A percentile compares a stretch with the other conserved stretches of the same genome.
These are phyloP conservation scores for Talaromyces funiculosus DNA, from an alignment of 2,329 filamentous ascomycete species.

Conservation along the genomic window DNA sequence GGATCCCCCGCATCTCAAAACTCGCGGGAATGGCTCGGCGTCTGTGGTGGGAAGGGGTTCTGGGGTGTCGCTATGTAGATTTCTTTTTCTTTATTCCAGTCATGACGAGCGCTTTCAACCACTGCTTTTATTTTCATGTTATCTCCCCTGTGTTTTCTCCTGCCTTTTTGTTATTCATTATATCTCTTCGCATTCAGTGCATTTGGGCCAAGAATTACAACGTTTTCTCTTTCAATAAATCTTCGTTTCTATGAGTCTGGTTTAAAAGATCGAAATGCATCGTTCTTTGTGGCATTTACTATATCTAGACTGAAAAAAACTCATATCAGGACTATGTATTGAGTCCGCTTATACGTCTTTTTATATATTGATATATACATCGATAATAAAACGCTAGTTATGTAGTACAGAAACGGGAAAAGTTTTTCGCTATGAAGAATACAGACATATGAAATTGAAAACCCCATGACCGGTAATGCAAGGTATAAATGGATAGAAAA, in stretches of 20 bases:
- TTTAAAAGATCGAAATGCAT: not conserved
- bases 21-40: conserved; percentile 39
- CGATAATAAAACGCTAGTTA: not conserved
- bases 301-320: not conserved
- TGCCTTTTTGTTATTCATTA: too few relatives aligned
- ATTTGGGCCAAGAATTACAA: not conserved
- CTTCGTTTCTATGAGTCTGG: not conserved
- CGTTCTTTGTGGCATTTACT: not conserved
- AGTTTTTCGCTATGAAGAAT: not conserved
- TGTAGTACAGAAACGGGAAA: not conserved
- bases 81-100: not conserved
- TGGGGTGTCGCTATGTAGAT: conserved; percentile 40
- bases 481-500: not conserved
- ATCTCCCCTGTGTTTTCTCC: not conserved
- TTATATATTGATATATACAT: not conserved
- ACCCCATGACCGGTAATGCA: not conserved
- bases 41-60: conserved; percentile 42
- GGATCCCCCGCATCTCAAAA: conserved; percentile 29
- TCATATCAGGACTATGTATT: not conserved
- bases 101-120: not conserved
- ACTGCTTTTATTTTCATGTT: not conserved
- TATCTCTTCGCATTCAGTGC: not conserved
- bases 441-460: not conserved
- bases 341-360: not conserved
- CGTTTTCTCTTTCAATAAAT: not conserved